phyloP scores from a whole-genome alignment of 164 flowering plant genomes.

The Platanus orientalis region DNA sequence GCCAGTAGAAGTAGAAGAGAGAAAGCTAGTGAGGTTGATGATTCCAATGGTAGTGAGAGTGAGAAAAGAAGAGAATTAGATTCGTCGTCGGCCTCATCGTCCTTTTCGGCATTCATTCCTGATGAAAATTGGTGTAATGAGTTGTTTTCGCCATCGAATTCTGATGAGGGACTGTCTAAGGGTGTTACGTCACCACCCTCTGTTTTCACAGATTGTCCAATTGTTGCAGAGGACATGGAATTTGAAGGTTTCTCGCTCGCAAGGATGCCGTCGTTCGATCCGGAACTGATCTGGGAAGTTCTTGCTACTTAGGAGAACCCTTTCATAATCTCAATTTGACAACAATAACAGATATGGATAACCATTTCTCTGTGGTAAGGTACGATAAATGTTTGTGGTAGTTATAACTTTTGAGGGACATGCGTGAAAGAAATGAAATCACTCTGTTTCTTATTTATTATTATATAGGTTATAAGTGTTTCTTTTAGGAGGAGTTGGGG shows the following conservation, averaged over 20 bases:
- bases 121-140: slow-evolving; percentile 18
- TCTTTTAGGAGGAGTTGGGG: too few species aligned
- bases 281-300: slow-evolving; percentile 89
- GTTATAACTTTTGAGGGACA: too few species aligned
- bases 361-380: too few species aligned
- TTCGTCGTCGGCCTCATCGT: slow-evolving; percentile 12
- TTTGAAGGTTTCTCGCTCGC: slow-evolving; percentile 50
- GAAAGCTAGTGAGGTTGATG: background rate
- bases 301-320: slow-evolving; percentile 80
- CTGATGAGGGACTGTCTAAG: slow-evolving; percentile 41
- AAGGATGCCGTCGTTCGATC: slow-evolving; percentile 75
- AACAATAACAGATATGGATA: too few species aligned
- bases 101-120: slow-evolving; percentile 12
- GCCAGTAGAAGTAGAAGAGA: background rate
- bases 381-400: too few species aligned
- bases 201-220: slow-evolving; percentile 12
- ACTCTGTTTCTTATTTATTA: too few species aligned
- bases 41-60: background rate
- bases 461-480: too few species aligned
- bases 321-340: too few species aligned
- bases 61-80: slow-evolving; percentile 9
- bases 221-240: slow-evolving; percentile 19
- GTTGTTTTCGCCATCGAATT: slow-evolving; percentile 24
- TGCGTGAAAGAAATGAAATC: too few species aligned
- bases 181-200: slow-evolving; percentile 29